Evolutionary conservation across 202 grass and related monocot genomes (phyloP), one percentile per base, ranked within the genome.

Genomic region (Setaria italica): DNA sequence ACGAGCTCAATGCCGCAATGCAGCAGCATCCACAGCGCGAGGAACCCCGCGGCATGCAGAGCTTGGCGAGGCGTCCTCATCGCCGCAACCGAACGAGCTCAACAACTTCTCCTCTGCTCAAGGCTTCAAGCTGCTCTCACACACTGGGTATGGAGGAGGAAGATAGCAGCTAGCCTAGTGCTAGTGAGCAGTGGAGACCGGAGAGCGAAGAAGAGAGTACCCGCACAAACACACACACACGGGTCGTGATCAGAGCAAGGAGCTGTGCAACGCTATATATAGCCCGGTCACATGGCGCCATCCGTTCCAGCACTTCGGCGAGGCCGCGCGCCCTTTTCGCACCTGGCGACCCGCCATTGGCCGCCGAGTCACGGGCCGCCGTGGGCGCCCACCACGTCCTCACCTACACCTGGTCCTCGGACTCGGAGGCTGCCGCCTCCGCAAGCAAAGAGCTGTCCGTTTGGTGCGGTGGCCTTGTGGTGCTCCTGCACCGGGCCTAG

Each of bases 401-500:
- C 9, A 60, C 70, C 60, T 83, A 66, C 80, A 39, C 84, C 84
- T 80, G 60, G 81, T 80, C 76, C 85, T 83, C 29, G 7, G 11
- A 43, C 84, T 79, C 50, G n/a, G 30, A 82, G 55, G 34, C 67
- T 70, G 76, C 70, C 47, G 81, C 57, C 33, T 46, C 34, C 20
- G 65, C 71, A 72, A 72, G 57, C n/a, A 30, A 90, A 8, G 51
- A 66, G 51, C 79, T 37, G 80, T 14, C n/a, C 55, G 85, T 88
- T 60, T 66, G 81, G 85, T 85, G 70, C 77, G 66, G 89, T 91
- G 85, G 64, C 25, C 62, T 90, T 66, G 72, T 85, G 86, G 89
- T 88, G 85, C 89, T 88, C 82, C 56, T 78, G 80, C 85, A 15
- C 89, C 85, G 89, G 89, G 82, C 85, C 89, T 88, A 87, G 74